phyloP scores from a whole-genome alignment of 805 yeast genomes.

The Candida wancherniae region DNA sequence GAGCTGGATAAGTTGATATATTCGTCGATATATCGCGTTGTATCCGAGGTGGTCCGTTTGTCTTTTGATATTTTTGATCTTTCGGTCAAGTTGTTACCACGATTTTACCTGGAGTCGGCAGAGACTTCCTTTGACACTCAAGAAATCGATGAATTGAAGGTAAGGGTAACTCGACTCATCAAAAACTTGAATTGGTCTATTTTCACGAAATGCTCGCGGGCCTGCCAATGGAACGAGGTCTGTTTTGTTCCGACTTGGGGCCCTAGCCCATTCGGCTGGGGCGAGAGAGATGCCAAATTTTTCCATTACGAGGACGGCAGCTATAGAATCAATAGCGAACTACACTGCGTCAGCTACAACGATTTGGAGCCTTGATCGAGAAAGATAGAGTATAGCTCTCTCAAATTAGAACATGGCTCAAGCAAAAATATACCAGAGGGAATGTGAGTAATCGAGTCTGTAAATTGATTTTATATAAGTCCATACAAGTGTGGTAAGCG shows the following conservation, averaged over 20 bases:
- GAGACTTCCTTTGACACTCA: too few relatives aligned
- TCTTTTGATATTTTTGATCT: slow-evolving; percentile 33
- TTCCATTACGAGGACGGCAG: slow-evolving; percentile 13
- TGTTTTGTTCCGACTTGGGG: slow-evolving; percentile 62
- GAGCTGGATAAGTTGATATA: slow-evolving; percentile 45
- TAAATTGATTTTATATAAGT: too few relatives aligned
- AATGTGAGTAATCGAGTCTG: too few relatives aligned
- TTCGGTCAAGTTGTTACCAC: slow-evolving; percentile 22
- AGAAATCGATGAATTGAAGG: slow-evolving; percentile 8
- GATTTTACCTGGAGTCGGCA: slow-evolving; percentile 13
- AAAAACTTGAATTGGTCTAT: slow-evolving; percentile 37
- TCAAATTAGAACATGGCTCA: too few relatives aligned
- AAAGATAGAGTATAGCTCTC: too few relatives aligned
- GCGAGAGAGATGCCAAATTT: slow-evolving; percentile 2
- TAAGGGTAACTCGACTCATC: too few relatives aligned
- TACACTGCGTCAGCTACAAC: slow-evolving; percentile 18
- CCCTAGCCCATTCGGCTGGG: slow-evolving; percentile 27
- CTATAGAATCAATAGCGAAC: slow-evolving; percentile 13
- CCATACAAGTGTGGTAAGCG: too few relatives aligned
- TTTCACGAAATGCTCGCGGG: slow-evolving; percentile 36
- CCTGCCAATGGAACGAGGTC: slow-evolving; percentile 44
- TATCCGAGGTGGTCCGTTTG: slow-evolving; percentile 28
- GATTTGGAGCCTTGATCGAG: too few relatives aligned
- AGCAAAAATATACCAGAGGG: too few relatives aligned
- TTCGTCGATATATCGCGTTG: slow-evolving; percentile 43